Evolutionary conservation across 345 rosid genomes (phyloP).

Genomic region (Arabidopsis suecica): DNA sequence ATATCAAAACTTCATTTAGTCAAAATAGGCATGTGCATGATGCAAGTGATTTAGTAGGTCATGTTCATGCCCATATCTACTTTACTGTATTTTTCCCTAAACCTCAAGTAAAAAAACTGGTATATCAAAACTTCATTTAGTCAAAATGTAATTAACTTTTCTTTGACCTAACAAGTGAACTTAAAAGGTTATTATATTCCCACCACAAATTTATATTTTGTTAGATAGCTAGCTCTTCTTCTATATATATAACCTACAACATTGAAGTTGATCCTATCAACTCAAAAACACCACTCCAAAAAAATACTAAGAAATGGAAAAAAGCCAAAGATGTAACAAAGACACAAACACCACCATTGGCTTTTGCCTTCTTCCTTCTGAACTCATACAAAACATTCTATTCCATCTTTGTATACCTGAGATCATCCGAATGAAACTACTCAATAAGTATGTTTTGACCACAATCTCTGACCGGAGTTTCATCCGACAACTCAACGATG

Average conservation of each 20-base stretch:
- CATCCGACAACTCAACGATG: conserved; percentile 55
- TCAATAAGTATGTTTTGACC: conserved; percentile 52
- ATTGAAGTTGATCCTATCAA: conserved; percentile 28
- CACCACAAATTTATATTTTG: conserved; percentile 21
- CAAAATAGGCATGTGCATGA: too few relatives aligned
- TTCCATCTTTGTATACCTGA: conserved; percentile 65
- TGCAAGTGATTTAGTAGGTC: background rate
- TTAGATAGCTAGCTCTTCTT: background rate
- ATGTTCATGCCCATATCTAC: background rate
- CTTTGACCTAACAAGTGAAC: conserved; percentile 39
- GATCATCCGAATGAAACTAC: conserved; percentile 58
- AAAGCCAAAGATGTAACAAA: conserved; percentile 41
- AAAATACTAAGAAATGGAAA: conserved; percentile 30
- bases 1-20: too few relatives aligned
- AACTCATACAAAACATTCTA: conserved; percentile 73
- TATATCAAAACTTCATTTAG: background rate
- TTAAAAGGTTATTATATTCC: conserved; percentile 11
- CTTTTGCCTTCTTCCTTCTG: conserved; percentile 80
- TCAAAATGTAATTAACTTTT: conserved; percentile 16
- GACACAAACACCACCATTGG: conserved; percentile 50
- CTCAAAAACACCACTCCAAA: background rate
- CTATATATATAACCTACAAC: conserved; percentile 36
- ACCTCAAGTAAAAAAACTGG: background rate
- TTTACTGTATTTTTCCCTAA: background rate
- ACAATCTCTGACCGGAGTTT: conserved; percentile 64